Base-by-base conservation (phyloP, 768 basidiomycete species). In the Chalciporus piperatus region DNA sequence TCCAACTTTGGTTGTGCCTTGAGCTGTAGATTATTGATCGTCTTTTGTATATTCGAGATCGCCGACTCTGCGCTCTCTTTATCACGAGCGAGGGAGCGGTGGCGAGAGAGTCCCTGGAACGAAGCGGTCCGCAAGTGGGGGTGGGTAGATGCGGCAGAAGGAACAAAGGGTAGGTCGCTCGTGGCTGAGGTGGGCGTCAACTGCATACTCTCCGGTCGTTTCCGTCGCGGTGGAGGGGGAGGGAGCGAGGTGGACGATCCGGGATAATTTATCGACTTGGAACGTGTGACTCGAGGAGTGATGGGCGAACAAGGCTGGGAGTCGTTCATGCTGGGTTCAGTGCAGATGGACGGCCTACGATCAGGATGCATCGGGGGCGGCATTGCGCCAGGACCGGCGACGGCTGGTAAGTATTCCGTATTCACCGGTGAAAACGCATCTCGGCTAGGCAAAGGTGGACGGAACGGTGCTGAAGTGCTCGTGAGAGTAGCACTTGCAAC, bases 141-240 rank as follows among this genome's bases (percentile, higher is more conserved):
- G 14, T 56, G 57, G 8, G 60, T 14, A 25, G 62, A 33, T 6
- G 48, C 17, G 9, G 22, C 17, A 13, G 48, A 44, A 6, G 57
- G 47, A 12, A 59, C 45, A 16, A 35, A 0, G 12, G 66, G 55
- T 14, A 53, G 44, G 12, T 63, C 67, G 12, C 35, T 58, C 32
- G 28, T 32, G 20, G 44, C 55, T 8, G 57, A 59, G 10, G 50
- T 51, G 0, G 59, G 38, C 5, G 55, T 56, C n/a, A 84, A 57
- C 56, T 86, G 85, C 40, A 82, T 74, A 58, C 85, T 88, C 59
- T 87, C 85, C 0, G 85, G 87, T 1, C 86, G 74, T 41, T 72
- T 76, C 10, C 79, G 70, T 9, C 78, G 71, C 6, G 73, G 65
- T 1, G 79, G 79, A 0, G 81, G 82, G 0, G 79, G 82, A 4